Evolutionary conservation across 2,329 filamentous ascomycete genomes (phyloP), one percentile per base, ranked within the genome.

Genomic region (Bertia moriformis): DNA sequence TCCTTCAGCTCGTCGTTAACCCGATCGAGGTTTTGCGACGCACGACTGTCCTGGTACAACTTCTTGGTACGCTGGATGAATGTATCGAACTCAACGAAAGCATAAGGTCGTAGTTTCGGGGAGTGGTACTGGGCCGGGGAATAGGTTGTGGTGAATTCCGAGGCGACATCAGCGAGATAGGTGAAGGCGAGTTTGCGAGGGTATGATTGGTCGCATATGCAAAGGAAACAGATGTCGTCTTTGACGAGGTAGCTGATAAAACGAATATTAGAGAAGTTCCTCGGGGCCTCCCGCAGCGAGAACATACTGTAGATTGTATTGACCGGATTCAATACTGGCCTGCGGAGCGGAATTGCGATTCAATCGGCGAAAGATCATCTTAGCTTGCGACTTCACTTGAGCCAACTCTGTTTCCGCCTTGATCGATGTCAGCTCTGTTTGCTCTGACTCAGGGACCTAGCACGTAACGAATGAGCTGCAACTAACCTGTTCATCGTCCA

Each of bases 161-260:
- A 73, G 42, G 83, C 74, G 40, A 98, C 73, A 66, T 98, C 91
- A 50, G 85, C 78, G 44, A 98, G 86, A 71, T 96, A 98, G 44
- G 89, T 95, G 62, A 98, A 94, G 54, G 93, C 89, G 38, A 98
- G 83, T 63, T 98, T 96, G 61, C 91, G 89, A 42, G 91, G 89
- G 68, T 96, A 98, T 41, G 85, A 85, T 42, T 77, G 73, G 60
- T 95, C 88, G 67, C 84, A 88, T 61, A 98, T 89, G 68, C 83
- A 87, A 51, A 96, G 71, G 68, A 93, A 96, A 63, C 87, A 80
- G 49, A 98, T 71, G 51, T 84, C 79, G 53, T 78, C 70, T 51
- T 81, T 69, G 62, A 98, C 83, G 45, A 89, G 67, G 68, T 94
- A 94, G 71, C 83, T 87, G 52, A 37, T 29, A 35, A 35, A 17